Conservation (phyloP, 768 basidiomycete genomes). For the Cystofilobasidium macerans region DNA sequence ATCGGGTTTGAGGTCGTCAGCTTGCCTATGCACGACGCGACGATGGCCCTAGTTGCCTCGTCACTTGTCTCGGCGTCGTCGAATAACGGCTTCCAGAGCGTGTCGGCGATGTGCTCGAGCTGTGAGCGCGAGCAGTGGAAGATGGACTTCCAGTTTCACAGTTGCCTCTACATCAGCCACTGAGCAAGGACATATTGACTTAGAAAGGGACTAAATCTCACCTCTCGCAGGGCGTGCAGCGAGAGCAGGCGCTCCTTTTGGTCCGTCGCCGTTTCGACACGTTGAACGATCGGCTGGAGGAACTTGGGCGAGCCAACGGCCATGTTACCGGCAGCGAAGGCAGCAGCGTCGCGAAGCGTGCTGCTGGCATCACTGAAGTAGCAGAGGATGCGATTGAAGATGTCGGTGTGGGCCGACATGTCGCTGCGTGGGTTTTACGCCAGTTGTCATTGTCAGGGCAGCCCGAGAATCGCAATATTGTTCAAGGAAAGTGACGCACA, state of each 20-base stretch:
- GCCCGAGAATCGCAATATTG: not conserved
- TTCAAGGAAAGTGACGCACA: slow-evolving; percentile 45
- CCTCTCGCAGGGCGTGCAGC: slow-evolving; percentile 88
- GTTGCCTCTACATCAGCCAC: not conserved
- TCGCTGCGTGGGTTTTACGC: slow-evolving; percentile 49
- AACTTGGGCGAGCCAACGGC: slow-evolving; percentile 85
- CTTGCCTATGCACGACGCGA: slow-evolving; percentile 92
- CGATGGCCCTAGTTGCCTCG: slow-evolving; percentile 84
- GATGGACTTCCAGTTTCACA: slow-evolving; percentile 82
- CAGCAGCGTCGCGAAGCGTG: slow-evolving; percentile 77
- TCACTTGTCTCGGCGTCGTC: slow-evolving; percentile 75
- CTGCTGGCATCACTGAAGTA: slow-evolving; percentile 68
- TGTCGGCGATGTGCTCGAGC: slow-evolving; percentile 73
- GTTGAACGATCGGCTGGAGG: slow-evolving; percentile 70
- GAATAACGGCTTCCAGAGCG: slow-evolving; percentile 85
- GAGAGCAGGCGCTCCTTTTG: slow-evolving; percentile 69
- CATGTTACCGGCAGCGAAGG: slow-evolving; percentile 91
- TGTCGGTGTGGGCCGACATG: slow-evolving; percentile 59
- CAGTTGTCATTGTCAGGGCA: not conserved
- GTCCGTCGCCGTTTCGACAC: slow-evolving; percentile 50
- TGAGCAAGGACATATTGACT: not conserved
- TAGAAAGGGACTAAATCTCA: slow-evolving; percentile 32
- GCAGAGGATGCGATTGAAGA: slow-evolving; percentile 34
- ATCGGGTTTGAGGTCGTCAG: slow-evolving; percentile 83
- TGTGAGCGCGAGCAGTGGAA: slow-evolving; percentile 78